Conservation (phyloP, 441 rosid species). For the Erysimum pusillum region DNA sequence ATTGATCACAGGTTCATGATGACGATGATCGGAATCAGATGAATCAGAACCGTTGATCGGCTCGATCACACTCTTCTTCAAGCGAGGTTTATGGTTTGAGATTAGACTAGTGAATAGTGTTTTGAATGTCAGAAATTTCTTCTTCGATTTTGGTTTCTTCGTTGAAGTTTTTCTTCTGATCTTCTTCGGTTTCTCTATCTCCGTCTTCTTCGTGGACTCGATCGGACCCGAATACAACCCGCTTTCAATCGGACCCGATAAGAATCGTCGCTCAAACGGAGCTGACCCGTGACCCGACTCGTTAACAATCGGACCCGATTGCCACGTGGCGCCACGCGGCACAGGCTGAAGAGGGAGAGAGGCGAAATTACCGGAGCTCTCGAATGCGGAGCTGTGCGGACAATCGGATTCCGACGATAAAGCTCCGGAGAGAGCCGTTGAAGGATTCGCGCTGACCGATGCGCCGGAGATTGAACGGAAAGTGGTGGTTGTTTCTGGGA, state of each 20-base stretch:
- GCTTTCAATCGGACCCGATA: slow-evolving; percentile 74
- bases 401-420: slow-evolving; percentile 4
- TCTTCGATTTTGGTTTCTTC: slow-evolving; percentile 35
- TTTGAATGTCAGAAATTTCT: slow-evolving; percentile 40
- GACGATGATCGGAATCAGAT: slow-evolving; percentile 36
- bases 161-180: slow-evolving; percentile 41
- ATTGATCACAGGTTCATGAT: slow-evolving; percentile 21
- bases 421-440: slow-evolving; percentile 56
- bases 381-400: slow-evolving; percentile 45
- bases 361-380: slow-evolving; percentile 65
- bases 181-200: slow-evolving; percentile 49
- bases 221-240: slow-evolving; percentile 58
- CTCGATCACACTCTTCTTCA: slow-evolving; percentile 40
- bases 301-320: slow-evolving; percentile 26
- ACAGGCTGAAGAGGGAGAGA: slow-evolving; percentile 70
- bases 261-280: slow-evolving; percentile 58
- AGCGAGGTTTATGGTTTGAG: slow-evolving; percentile 36
- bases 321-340: slow-evolving; percentile 50
- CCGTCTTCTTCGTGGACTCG: slow-evolving; percentile 37
- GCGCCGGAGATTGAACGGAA: slow-evolving; percentile 80
- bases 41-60: slow-evolving; percentile 38
- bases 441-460: slow-evolving; percentile 72
- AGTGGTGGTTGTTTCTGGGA: slow-evolving; percentile 48
- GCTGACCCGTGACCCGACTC: slow-evolving; percentile 44
- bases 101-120: slow-evolving; percentile 47